Evolutionary conservation across 495 filamentous ascomycete species (phyloP).

Genomic region (Letharia columbiana): DNA sequence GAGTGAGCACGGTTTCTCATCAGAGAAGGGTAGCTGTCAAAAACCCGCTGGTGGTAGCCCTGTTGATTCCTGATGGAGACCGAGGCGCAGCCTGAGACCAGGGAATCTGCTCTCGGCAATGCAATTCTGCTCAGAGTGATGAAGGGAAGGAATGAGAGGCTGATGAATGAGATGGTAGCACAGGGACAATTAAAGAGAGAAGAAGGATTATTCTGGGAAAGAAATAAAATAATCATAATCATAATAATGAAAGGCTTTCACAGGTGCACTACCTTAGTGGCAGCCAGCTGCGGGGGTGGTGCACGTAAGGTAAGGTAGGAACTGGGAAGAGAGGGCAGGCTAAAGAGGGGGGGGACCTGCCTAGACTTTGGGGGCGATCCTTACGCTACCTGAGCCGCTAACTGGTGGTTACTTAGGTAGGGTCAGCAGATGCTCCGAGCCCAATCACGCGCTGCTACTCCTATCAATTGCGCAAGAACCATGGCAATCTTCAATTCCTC

Average conservation of each 20-base stretch:
- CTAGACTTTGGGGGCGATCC: slow-evolving; percentile 5
- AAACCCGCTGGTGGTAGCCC: slow-evolving; percentile 2
- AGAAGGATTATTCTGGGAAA: neutral
- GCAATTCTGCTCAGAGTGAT: neutral
- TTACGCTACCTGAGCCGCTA: neutral
- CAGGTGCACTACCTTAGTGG: no score
- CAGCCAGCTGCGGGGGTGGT: neutral
- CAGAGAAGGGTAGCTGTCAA: neutral
- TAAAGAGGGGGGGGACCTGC: neutral
- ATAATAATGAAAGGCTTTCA: neutral
- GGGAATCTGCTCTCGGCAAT: neutral
- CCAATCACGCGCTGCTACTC: slow-evolving; percentile 7
- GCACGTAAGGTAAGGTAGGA: neutral
- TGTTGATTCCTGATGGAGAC: slow-evolving; percentile 2
- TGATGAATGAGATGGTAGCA: neutral
- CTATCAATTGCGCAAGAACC: neutral
- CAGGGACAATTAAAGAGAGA: neutral
- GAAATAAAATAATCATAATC: neutral
- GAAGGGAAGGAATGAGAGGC: neutral
- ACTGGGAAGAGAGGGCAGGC: neutral
- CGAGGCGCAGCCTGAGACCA: slow-evolving; percentile 9
- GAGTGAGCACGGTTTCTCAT: neutral
- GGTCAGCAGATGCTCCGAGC: neutral
- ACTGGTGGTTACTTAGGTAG: neutral
- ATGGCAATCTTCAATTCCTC: slow-evolving; percentile 5